A percentile compares a stretch with the other conserved stretches of the same genome.
These are phyloP conservation scores for Hymenoscyphus salicellus DNA, from an alignment of 2,329 filamentous ascomycete species.

Conservation along the genomic window DNA sequence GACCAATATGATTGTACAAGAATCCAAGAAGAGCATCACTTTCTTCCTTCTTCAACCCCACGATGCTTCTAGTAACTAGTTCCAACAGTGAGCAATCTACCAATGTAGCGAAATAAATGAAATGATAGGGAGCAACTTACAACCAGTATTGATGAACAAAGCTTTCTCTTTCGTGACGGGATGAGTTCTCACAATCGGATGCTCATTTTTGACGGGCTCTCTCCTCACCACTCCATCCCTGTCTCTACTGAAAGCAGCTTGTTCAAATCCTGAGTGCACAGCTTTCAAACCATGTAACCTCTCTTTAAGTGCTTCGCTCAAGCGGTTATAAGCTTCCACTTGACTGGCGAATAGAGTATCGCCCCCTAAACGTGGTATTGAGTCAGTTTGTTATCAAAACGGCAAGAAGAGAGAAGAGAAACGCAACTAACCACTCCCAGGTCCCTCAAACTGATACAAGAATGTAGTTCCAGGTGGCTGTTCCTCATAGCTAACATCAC, in stretches of 20 bases:
- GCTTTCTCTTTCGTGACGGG: constrained; percentile 78
- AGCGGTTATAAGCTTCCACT: constrained; percentile 72
- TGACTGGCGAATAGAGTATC: constrained; percentile 79
- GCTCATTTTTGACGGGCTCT: constrained; percentile 68
- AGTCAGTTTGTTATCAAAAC: too few species aligned
- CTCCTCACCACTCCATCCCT: constrained; percentile 69
- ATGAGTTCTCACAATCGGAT: constrained; percentile 76
- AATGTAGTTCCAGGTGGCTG: constrained; percentile 88
- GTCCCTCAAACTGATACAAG: constrained; percentile 78
- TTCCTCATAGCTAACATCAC: constrained; percentile 78
- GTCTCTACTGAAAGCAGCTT: constrained; percentile 64
- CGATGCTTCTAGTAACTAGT: constrained; percentile 70
- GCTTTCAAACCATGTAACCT: constrained; percentile 75
- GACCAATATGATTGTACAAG: constrained; percentile 68
- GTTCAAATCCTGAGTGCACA: constrained; percentile 75
- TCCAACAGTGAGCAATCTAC: constrained; percentile 3
- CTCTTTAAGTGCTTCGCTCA: constrained; percentile 69
- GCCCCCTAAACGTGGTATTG: constrained; percentile 51
- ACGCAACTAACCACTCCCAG: constrained; percentile 34
- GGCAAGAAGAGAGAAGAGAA: too few species aligned
- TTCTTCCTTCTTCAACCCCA: constrained; percentile 82
- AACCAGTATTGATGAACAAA: constrained; percentile 75
- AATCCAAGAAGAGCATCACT: constrained; percentile 69
- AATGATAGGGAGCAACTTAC: constrained; percentile 45
- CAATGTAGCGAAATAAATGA: not conserved